Evolutionary conservation across 2,329 filamentous ascomycete genomes (phyloP).

Genomic region (Fusarium dimerum): DNA sequence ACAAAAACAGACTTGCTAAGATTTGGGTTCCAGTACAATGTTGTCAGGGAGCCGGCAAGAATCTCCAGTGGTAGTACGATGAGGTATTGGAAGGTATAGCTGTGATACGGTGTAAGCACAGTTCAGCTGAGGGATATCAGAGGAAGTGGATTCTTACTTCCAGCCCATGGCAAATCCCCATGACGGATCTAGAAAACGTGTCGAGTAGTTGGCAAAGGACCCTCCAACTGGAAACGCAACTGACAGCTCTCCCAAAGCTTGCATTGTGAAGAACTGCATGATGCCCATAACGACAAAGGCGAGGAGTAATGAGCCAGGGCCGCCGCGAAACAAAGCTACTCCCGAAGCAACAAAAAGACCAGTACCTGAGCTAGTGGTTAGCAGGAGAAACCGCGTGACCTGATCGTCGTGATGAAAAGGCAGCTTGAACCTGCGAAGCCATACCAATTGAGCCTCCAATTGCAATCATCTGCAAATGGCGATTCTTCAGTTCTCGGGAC

Average conservation of each 20-base stretch:
- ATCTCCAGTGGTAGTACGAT: constrained; percentile 82
- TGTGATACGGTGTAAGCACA: no score
- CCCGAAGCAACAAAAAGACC: constrained; percentile 87
- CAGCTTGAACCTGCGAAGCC: no score
- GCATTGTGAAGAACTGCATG: constrained; percentile 91
- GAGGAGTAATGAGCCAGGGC: constrained; percentile 75
- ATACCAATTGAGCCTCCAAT: constrained; percentile 86
- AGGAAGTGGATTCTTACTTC: constrained; percentile 59
- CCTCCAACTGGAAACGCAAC: constrained; percentile 89
- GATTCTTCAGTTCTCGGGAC: constrained; percentile 73
- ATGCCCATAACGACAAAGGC: constrained; percentile 75
- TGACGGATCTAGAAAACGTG: constrained; percentile 86
- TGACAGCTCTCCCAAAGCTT: constrained; percentile 87
- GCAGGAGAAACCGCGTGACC: no score
- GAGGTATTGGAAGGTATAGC: constrained; percentile 86
- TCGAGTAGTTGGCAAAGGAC: constrained; percentile 90
- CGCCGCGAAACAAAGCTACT: constrained; percentile 68
- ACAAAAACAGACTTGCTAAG: constrained; percentile 76
- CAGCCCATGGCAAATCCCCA: constrained; percentile 97
- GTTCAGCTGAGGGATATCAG: background rate
- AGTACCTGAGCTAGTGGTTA: constrained; percentile 55
- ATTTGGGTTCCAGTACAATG: constrained; percentile 72
- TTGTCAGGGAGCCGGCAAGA: constrained; percentile 81
- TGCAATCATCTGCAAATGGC: constrained; percentile 96
- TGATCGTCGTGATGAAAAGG: background rate